Evolutionary conservation across 2,329 filamentous ascomycete species (phyloP).

Genomic region (Aspergillus novoparasiticus): DNA sequence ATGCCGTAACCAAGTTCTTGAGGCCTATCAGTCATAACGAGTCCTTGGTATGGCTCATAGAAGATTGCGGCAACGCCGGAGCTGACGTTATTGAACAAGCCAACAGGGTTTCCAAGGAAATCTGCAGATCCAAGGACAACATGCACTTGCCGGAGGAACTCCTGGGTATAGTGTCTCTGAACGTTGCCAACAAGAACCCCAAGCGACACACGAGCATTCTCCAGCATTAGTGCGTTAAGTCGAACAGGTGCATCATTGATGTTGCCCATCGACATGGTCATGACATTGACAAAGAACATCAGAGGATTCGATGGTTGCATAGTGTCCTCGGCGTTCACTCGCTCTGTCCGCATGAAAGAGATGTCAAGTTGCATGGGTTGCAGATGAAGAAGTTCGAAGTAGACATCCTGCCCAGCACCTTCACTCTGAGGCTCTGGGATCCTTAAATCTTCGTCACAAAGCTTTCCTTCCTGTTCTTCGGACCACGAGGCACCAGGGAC

Average conservation of each 20-base stretch:
- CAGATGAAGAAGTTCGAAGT: conserved; percentile 95
- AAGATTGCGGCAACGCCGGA: conserved; percentile 98
- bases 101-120: conserved; percentile 96
- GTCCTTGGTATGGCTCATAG: conserved; percentile 97
- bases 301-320: conserved; percentile 87
- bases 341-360: conserved; percentile 94
- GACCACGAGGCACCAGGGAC: conserved; percentile 88
- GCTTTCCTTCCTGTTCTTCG: conserved; percentile 76
- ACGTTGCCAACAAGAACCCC: conserved; percentile 82
- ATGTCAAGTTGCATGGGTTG: conserved; percentile 98
- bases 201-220: conserved; percentile 91
- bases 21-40: conserved; percentile 93
- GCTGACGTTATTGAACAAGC: conserved; percentile 96
- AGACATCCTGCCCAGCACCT: conserved; percentile 87
- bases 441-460: conserved; percentile 87
- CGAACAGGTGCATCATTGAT: conserved; percentile 96
- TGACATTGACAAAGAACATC: conserved; percentile 98
- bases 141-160: conserved; percentile 93
- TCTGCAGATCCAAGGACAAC: conserved; percentile 96
- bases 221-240: conserved; percentile 89
- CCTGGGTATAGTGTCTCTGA: conserved; percentile 93
- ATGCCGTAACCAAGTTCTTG: conserved; percentile 95
- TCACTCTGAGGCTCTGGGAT: conserved; percentile 89
- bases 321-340: conserved; percentile 94
- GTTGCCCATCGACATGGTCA: conserved; percentile 99